These are phyloP conservation scores for Leishmania amazonensis DNA, from an alignment of 208 protist genomes.

Conservation along the genomic window DNA sequence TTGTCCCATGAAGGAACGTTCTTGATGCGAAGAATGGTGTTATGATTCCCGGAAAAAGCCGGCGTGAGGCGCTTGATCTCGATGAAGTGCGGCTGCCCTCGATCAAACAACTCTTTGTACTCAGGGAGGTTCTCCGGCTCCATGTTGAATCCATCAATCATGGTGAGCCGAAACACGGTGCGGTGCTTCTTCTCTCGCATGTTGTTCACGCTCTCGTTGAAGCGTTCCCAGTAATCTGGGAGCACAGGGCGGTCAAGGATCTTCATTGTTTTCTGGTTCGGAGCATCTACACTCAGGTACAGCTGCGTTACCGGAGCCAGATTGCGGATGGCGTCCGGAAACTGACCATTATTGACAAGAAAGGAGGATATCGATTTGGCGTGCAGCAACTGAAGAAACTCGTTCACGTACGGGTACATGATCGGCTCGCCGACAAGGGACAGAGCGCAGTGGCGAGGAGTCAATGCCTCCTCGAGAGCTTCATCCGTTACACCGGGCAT, in stretches of 20 bases:
- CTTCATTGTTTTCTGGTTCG: constrained; percentile 91
- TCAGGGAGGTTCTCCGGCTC: constrained; percentile 73
- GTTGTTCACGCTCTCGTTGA: constrained; percentile 89
- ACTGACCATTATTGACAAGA: constrained; percentile 94
- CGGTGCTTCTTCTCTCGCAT: constrained; percentile 89
- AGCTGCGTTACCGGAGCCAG: constrained; percentile 92
- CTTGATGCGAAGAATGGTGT: constrained; percentile 87
- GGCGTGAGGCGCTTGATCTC: constrained; percentile 96
- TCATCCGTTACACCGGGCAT: constrained; percentile 92
- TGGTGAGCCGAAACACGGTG: constrained; percentile 97
- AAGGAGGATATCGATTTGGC: constrained; percentile 88
- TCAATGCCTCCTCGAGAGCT: constrained; percentile 79
- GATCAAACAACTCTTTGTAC: constrained; percentile 91
- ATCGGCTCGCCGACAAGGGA: constrained; percentile 96
- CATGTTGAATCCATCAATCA: constrained; percentile 97
- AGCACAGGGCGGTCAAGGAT: constrained; percentile 92
- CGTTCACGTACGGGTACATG: constrained; percentile 95
- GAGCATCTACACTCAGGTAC: constrained; percentile 94
- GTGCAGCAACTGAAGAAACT: constrained; percentile 87
- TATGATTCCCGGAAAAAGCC: constrained; percentile 82
- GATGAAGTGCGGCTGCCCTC: constrained; percentile 92
- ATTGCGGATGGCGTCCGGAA: constrained; percentile 73
- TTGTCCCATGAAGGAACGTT: constrained; percentile 94
- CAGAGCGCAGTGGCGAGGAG: constrained; percentile 93
- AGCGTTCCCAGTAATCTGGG: constrained; percentile 94